phyloP scores from a whole-genome alignment of 2,329 filamentous ascomycete genomes.

The Domatiomyces globalis region DNA sequence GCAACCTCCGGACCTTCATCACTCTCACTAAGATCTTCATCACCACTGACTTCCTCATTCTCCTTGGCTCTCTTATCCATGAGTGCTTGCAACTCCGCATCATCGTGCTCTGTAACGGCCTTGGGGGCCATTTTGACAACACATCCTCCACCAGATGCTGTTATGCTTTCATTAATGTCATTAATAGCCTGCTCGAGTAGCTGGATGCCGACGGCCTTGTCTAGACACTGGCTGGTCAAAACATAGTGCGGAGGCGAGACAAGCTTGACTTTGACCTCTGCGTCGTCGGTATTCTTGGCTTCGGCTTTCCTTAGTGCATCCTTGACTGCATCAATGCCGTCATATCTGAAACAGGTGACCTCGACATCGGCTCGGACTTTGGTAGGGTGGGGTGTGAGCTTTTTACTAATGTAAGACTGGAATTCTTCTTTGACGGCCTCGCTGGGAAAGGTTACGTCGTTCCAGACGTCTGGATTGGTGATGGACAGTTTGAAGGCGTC shows the following conservation, averaged over 20 bases:
- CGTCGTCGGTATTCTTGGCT: slow-evolving; percentile 79
- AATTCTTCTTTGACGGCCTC: slow-evolving; percentile 77
- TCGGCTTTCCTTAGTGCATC: slow-evolving; percentile 79
- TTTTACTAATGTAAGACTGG: slow-evolving; percentile 90
- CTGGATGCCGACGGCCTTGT: slow-evolving; percentile 76
- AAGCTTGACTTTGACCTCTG: slow-evolving; percentile 93
- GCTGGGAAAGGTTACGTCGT: slow-evolving; percentile 77
- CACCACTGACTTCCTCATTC: slow-evolving; percentile 94
- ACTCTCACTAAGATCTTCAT: slow-evolving; percentile 90
- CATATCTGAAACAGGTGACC: slow-evolving; percentile 88
- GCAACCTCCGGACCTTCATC: slow-evolving; percentile 53
- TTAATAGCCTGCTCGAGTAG: slow-evolving; percentile 79
- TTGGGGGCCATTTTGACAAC: slow-evolving; percentile 97
- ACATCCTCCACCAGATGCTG: slow-evolving; percentile 61
- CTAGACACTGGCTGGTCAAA: slow-evolving; percentile 84
- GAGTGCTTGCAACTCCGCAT: slow-evolving; percentile 87
- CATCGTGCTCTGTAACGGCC: slow-evolving; percentile 96
- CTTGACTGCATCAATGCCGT: slow-evolving; percentile 98
- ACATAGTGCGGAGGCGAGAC: slow-evolving; percentile 97
- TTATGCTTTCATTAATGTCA: slow-evolving; percentile 71
- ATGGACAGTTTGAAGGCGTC: slow-evolving; percentile 99
- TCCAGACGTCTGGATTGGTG: slow-evolving; percentile 95
- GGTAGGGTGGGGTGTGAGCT: slow-evolving; percentile 92
- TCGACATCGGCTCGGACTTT: slow-evolving; percentile 98
- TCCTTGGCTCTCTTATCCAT: slow-evolving; percentile 99